Conservation (phyloP, 768 basidiomycete species). For the Tephrocybe sp. region DNA sequence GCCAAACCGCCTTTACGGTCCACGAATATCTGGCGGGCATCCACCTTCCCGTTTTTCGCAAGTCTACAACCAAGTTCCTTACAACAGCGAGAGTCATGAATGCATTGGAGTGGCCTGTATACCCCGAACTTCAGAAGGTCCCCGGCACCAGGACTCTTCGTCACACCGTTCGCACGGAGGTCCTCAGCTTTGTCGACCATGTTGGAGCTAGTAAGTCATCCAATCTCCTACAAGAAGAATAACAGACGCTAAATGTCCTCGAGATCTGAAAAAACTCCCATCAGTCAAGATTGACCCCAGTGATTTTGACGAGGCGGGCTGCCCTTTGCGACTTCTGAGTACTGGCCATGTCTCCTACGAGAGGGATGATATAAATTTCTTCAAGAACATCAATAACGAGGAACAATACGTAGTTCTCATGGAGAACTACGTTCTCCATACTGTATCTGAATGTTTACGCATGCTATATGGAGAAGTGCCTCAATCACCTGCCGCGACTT, state of each 20-base stretch:
- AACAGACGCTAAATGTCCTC: background rate
- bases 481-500: conserved; percentile 9
- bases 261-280: background rate
- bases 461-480: conserved; percentile 6
- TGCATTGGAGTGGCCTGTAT: conserved; percentile 18
- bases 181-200: conserved; percentile 6
- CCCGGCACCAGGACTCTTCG: conserved; percentile 10
- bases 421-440: conserved; percentile 20
- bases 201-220: conserved; percentile 4
- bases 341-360: conserved; percentile 15
- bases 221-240: background rate
- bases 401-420: conserved; percentile 14
- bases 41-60: conserved; percentile 15
- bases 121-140: conserved; percentile 14
- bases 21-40: conserved; percentile 13
- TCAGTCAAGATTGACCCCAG: conserved; percentile 7
- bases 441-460: conserved; percentile 20
- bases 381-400: conserved; percentile 21
- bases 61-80: background rate
- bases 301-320: conserved; percentile 8
- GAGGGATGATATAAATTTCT: conserved; percentile 11
- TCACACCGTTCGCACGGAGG: conserved; percentile 5
- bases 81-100: conserved; percentile 4
- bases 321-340: conserved; percentile 18
- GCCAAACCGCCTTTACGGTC: conserved; percentile 9